Base-by-base conservation (phyloP, 2,329 filamentous ascomycete genomes). In the Anisogramma anomala region DNA sequence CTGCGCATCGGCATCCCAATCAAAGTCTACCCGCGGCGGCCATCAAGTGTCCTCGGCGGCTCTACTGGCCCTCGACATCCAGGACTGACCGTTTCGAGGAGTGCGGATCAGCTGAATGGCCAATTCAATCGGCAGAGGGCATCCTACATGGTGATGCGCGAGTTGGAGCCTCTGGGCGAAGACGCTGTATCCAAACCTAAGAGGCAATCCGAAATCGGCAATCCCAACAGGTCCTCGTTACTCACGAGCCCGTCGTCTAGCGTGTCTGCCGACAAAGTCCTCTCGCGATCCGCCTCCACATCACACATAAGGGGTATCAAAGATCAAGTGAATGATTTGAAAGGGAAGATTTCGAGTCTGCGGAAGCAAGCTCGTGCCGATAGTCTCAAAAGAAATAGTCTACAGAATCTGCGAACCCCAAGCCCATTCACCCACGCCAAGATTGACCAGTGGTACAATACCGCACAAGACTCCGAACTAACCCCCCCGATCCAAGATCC, bases 301-400 rank as follows among this genome's bases (percentile, higher is more conserved):
- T 71, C 79, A 11, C 79, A 84, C 53, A 77, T 84, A 54, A 77
- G 80, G 7, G 73, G 74, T 38, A 66, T 94, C 32, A 84, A 85
- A 46, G 81, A 86, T 49, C 86, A 94, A 57, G 84, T 94, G 74
- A 79, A 82, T 42, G 85, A 83, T 39, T 68, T 94, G 34, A 88
- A 87, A 55, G 84, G 83, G 45, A 85, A 86, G 53, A 87, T 94
- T 26, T 88, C 85, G 1, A 82, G 69, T 13, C 61, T 94, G 31
- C 82, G 84, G 51, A 78, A 87, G 48, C 80, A 85, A 52, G 82
- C 84, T 0, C 75, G 82, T 15, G 83, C 82, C 43, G 87, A 94
- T 51, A 86, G 74, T 51, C 60, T 93, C 52, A 79, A 84, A 53
- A 74, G 87, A 37, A 74, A 79, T 41, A 94, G 84, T 57, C 59